Percentiles rank a stretch among this genome's conserved stretches.
phyloP scores from a whole-genome alignment of 345 rosid genomes.

The Bruguiera parviflora region DNA sequence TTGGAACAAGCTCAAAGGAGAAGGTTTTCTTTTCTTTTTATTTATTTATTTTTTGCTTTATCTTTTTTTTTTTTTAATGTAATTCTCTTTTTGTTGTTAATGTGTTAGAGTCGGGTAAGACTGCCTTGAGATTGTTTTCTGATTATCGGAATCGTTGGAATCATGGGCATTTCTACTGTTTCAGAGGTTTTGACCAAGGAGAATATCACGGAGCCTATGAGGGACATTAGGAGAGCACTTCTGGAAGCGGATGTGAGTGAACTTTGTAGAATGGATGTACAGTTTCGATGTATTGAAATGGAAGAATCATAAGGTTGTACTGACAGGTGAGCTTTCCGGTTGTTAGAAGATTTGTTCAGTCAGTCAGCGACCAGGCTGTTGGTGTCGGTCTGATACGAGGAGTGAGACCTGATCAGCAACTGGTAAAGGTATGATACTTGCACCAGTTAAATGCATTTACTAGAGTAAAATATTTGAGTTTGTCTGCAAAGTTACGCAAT shows the following conservation, averaged over 20 bases:
- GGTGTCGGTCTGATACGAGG: constrained; percentile 83
- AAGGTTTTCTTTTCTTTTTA: constrained; percentile 45
- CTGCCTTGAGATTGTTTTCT: no score
- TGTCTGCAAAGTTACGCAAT: not conserved
- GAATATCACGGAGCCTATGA: constrained; percentile 92
- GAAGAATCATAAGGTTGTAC: constrained; percentile 9
- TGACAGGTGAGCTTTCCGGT: constrained; percentile 95
- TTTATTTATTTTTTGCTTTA: not conserved
- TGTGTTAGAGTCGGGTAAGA: not conserved
- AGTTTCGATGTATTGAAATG: not conserved
- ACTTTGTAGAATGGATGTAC: constrained; percentile 8
- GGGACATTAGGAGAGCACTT: constrained; percentile 94
- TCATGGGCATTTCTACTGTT: constrained; percentile 8
- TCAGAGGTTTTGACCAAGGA: constrained; percentile 91
- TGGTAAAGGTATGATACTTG: constrained; percentile 69
- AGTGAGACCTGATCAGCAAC: constrained; percentile 91
- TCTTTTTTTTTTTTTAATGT: not conserved
- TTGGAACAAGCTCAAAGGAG: constrained; percentile 97
- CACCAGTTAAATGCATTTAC: constrained; percentile 2
- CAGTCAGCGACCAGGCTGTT: constrained; percentile 84
- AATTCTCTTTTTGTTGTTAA: not conserved
- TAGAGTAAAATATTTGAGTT: not conserved
- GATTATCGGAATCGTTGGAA: no score
- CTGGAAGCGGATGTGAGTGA: constrained; percentile 94
- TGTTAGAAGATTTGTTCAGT: constrained; percentile 90